Percentiles rank a stretch among this genome's conserved stretches.
These are phyloP conservation scores for Micractinium conductrix DNA, from an alignment of 139 green algal species.

Conservation along the genomic window DNA sequence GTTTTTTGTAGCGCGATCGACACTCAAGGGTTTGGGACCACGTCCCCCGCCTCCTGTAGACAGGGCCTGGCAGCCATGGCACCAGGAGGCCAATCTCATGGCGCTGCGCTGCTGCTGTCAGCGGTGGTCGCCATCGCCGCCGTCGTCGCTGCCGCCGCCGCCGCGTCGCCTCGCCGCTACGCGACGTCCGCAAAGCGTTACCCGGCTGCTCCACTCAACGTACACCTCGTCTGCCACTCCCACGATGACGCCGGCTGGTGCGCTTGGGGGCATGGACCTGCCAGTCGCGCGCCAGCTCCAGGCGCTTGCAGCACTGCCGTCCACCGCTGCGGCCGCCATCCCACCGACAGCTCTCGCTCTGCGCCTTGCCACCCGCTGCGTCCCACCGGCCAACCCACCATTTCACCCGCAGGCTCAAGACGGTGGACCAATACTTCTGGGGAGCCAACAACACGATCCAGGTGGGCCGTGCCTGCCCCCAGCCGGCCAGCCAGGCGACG, in stretches of 20 bases:
- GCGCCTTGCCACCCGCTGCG: no score
- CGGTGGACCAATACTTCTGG: slow-evolving; percentile 90
- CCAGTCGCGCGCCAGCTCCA: no score
- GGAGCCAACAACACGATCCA: slow-evolving; percentile 83
- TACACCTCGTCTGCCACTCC: slow-evolving; percentile 87
- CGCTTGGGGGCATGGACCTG: no score
- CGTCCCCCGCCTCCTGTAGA: neutral
- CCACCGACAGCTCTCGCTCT: no score
- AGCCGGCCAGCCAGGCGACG: no score
- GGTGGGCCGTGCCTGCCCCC: slow-evolving; percentile 3
- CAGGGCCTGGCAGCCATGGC: no score
- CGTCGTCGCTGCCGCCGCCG: neutral
- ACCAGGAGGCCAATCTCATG: neutral
- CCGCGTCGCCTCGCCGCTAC: neutral
- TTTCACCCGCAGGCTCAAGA: slow-evolving; percentile 94
- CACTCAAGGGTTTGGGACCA: no score
- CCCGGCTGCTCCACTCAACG: slow-evolving; percentile 57
- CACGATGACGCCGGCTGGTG: slow-evolving; percentile 91
- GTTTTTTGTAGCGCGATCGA: no score
- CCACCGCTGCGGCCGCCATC: no score
- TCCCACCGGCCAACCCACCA: no score
- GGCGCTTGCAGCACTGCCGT: no score
- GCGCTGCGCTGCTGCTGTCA: no score
- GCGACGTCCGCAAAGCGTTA: neutral
- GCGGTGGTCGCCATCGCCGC: neutral